A percentile compares a stretch with the other conserved stretches of the same genome.
Evolutionary conservation across 2,329 filamentous ascomycete species (phyloP).

Genomic region (Claviceps humidiphila): DNA sequence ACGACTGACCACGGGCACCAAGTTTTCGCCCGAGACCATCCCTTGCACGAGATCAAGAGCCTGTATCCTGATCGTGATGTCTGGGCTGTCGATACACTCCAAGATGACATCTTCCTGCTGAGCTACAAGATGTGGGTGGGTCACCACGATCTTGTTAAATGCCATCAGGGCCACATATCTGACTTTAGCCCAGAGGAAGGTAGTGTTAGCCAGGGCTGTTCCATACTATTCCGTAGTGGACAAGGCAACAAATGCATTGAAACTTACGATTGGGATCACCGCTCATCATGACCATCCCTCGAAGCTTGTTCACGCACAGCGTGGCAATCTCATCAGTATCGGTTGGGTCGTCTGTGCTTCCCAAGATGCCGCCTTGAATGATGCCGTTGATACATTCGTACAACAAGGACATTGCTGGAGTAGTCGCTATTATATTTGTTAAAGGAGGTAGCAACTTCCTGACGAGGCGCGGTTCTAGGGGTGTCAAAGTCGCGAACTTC

Average conservation of each 20-base stretch:
- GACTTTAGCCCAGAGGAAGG: slow-evolving; percentile 36
- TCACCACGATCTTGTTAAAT: slow-evolving; percentile 85
- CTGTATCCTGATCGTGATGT: slow-evolving; percentile 90
- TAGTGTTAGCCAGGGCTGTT: slow-evolving; percentile 1
- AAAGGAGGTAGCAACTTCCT: slow-evolving; percentile 84
- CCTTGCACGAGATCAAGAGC: slow-evolving; percentile 83
- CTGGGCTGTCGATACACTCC: slow-evolving; percentile 87
- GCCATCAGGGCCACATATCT: slow-evolving; percentile 95
- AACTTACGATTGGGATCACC: slow-evolving; percentile 80
- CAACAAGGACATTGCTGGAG: slow-evolving; percentile 90
- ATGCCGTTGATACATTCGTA: slow-evolving; percentile 99
- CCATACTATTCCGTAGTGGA: neutral
- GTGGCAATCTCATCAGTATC: slow-evolving; percentile 86
- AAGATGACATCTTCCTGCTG: slow-evolving; percentile 94
- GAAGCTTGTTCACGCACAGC: slow-evolving; percentile 81
- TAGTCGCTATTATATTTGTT: slow-evolving; percentile 86
- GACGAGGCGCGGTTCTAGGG: slow-evolving; percentile 79
- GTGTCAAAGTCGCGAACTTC: slow-evolving; percentile 87
- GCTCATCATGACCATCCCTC: slow-evolving; percentile 87
- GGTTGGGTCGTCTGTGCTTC: slow-evolving; percentile 62
- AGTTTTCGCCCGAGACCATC: slow-evolving; percentile 82
- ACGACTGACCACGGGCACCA: slow-evolving; percentile 72
- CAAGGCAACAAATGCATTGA: neutral
- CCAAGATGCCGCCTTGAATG: slow-evolving; percentile 88
- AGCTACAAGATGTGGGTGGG: slow-evolving; percentile 77